Evolutionary conservation across 2,329 filamentous ascomycete genomes (phyloP), one percentile per base, ranked within the genome.

Genomic region (Lecanicillium sp.): DNA sequence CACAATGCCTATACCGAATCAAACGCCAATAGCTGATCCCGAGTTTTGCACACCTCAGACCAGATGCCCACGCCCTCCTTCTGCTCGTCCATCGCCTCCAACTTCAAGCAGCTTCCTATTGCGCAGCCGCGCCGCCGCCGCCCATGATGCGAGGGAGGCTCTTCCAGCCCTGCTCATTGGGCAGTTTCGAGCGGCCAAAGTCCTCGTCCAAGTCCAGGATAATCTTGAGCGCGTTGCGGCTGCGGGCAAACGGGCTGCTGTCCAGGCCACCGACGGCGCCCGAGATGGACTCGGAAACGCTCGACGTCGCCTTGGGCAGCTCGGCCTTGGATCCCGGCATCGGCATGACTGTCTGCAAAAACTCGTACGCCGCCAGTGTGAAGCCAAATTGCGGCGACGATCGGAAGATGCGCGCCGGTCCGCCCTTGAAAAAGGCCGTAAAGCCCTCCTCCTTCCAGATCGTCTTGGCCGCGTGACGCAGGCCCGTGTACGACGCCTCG

Each of bases 341-440:
- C 5, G 92, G 92, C 32, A 97, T 65, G 31, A 80, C 39, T 44
- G 71, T 84, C 66, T 96, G 88, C 36, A 98, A 70, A 28, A 98
- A 74, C 64, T 98, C 92, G 62, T 97, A 98, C 31, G 86, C 85
- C 4, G 92, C 92, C 17, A 98, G 79, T 0, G 92, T 98, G 71
- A 97, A 97, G 48, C 92, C 92, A 60, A 98, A 98, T 59, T 98
- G 92, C 13, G 92, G 92, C 11, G 88, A 96, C 1, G 88, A 96
- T 55, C 92, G 84, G 59, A 97, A 65, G 55, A 98, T 94, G 69
- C 92, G 87, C 8, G 92, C 92, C 1, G 90, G 89, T 2, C 92
- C 92, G 50, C 92, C 92, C 72, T 97, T 97, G 81, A 97, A 98
- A 73, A 98, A 98, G 18, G 92, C 92, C 46, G 75, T 79, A 75